Percentiles rank a stretch among this genome's conserved stretches.
Conservation (phyloP, 2,329 filamentous ascomycete species). For the Pochonia chlamydosporia region DNA sequence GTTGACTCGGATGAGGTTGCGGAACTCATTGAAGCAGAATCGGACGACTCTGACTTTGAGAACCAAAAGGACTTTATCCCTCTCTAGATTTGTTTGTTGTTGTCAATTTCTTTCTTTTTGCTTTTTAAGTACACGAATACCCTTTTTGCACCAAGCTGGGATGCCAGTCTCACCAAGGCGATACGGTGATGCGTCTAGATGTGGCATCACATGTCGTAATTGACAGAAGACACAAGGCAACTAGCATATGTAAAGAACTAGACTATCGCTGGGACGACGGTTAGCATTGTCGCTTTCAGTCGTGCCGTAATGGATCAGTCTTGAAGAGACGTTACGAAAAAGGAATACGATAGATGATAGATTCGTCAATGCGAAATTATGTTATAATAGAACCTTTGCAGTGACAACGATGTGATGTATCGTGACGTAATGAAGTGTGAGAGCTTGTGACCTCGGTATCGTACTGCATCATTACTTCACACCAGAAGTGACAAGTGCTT, state of each 20-base stretch:
- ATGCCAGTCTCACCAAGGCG: background rate
- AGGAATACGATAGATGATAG: background rate
- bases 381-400: too few relatives aligned
- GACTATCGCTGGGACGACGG: background rate
- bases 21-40: conserved; percentile 55
- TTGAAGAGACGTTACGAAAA: background rate
- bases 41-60: conserved; percentile 48
- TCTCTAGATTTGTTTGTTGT: conserved; percentile 18
- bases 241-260: too few relatives aligned
- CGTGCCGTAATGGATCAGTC: background rate
- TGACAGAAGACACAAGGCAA: too few relatives aligned
- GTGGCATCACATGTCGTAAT: too few relatives aligned
- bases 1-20: conserved; percentile 71
- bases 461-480: too few relatives aligned
- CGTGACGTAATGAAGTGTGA: too few relatives aligned
- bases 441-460: too few relatives aligned
- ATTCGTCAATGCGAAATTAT: background rate
- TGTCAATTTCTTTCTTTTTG: too few relatives aligned
- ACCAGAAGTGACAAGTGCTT: too few relatives aligned
- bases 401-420: too few relatives aligned
- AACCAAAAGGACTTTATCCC: conserved; percentile 55
- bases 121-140: background rate
- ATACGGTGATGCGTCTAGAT: too few relatives aligned
- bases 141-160: background rate
- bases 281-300: background rate